Conservation (phyloP, 208 protist genomes). For the Crithidia brevicula region DNA sequence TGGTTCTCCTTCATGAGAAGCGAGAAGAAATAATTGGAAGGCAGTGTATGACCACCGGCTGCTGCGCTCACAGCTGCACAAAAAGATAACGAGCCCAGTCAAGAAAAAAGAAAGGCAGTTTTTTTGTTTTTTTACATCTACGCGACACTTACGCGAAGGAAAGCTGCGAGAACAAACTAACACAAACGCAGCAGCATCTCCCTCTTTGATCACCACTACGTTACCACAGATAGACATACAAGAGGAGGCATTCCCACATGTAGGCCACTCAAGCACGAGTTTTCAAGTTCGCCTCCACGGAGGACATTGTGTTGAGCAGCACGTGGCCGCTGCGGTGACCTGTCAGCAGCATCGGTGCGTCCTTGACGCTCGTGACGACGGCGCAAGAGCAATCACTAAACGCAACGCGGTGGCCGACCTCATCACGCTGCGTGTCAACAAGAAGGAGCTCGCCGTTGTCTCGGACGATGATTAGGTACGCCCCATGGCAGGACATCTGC, state of each 20-base stretch:
- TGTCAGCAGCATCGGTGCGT: conserved; percentile 29
- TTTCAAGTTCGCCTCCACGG: conserved; percentile 1
- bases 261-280: neutral
- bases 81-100: neutral
- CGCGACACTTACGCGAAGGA: no score
- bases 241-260: neutral
- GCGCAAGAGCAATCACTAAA: conserved; percentile 25
- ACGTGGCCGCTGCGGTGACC: conserved; percentile 37
- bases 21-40: neutral
- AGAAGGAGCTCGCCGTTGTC: conserved; percentile 31
- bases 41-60: no score
- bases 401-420: conserved; percentile 26
- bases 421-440: conserved; percentile 26
- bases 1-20: no score
- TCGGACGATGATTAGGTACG: conserved; percentile 26
- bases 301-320: conserved; percentile 25
- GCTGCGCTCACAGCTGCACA: no score
- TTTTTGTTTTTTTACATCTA: no score
- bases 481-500: conserved; percentile 11
- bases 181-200: neutral
- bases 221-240: neutral
- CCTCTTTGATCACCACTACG: no score
- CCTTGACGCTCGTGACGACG: conserved; percentile 25
- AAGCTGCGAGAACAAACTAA: neutral
- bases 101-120: neutral